Percentiles rank a stretch among this genome's conserved stretches.
phyloP scores from a whole-genome alignment of 176 grass and related monocot species.

The Pontederia crassipes region DNA sequence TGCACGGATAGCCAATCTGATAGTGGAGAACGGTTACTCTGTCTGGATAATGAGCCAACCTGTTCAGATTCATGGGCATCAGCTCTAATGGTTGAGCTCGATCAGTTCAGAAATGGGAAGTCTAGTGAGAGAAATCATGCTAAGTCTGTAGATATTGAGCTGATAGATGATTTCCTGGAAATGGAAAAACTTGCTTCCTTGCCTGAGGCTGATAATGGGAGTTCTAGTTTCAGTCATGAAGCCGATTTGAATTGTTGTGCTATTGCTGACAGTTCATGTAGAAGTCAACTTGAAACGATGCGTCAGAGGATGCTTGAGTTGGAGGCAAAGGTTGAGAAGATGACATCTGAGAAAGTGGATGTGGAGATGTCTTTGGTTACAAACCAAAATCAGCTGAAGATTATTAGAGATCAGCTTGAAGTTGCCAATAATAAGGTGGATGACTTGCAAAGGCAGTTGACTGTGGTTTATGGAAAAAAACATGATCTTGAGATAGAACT shows the following conservation, averaged over 20 bases:
- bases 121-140: constrained; percentile 13
- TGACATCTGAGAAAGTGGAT: constrained; percentile 37
- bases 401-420: constrained; percentile 21
- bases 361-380: constrained; percentile 46
- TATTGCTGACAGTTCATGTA: background rate
- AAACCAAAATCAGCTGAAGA: constrained; percentile 36
- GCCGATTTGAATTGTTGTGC: background rate
- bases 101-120: constrained; percentile 66
- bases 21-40: constrained; percentile 6
- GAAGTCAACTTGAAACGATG: constrained; percentile 2
- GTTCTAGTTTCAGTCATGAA: background rate
- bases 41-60: constrained; percentile 30
- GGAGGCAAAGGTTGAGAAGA: constrained; percentile 44
- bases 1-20: constrained; percentile 36
- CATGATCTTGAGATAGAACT: constrained; percentile 35
- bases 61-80: constrained; percentile 70
- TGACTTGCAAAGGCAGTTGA: constrained; percentile 63
- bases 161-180: constrained; percentile 77
- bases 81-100: constrained; percentile 48
- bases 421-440: constrained; percentile 44
- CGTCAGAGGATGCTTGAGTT: constrained; percentile 24
- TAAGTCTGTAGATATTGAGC: constrained; percentile 30
- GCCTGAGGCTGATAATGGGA: background rate
- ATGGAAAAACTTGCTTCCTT: constrained; percentile 62
- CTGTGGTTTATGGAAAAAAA: constrained; percentile 51